These are phyloP conservation scores for Priceomyces haplophilus DNA, from an alignment of 805 yeast genomes.

Conservation along the genomic window DNA sequence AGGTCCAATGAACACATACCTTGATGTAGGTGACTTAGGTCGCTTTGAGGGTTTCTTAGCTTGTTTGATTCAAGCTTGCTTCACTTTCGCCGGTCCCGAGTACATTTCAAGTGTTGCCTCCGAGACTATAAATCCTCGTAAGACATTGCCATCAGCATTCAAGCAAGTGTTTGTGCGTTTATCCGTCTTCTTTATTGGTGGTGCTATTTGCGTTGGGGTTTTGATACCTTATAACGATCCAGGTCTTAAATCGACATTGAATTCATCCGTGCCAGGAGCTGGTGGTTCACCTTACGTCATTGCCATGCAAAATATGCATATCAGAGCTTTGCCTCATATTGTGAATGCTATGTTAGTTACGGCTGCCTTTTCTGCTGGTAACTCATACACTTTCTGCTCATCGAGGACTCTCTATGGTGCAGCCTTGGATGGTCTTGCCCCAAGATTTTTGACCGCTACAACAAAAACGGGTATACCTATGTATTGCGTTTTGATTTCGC, in stretches of 20 bases:
- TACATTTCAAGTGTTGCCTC: constrained; percentile 83
- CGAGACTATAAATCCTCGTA: constrained; percentile 70
- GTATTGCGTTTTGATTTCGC: constrained; percentile 40
- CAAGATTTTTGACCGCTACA: constrained; percentile 40
- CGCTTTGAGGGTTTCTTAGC: constrained; percentile 70
- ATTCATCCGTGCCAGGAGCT: constrained; percentile 63
- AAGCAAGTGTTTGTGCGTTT: constrained; percentile 70
- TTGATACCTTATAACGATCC: constrained; percentile 71
- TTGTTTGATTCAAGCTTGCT: constrained; percentile 68
- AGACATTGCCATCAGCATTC: constrained; percentile 73
- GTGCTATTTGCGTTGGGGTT: constrained; percentile 76
- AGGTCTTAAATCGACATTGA: constrained; percentile 52
- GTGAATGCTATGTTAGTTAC: constrained; percentile 43
- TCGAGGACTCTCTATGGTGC: constrained; percentile 48
- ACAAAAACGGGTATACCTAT: constrained; percentile 48
- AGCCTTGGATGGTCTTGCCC: constrained; percentile 48
- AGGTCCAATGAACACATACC: constrained; percentile 33
- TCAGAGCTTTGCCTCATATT: constrained; percentile 43
- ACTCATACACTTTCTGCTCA: constrained; percentile 46
- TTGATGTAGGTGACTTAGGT: constrained; percentile 52
- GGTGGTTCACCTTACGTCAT: constrained; percentile 50
- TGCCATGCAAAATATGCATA: constrained; percentile 48
- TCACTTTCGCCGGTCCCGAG: constrained; percentile 85
- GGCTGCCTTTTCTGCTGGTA: constrained; percentile 48
- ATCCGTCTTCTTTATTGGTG: constrained; percentile 64